phyloP scores from a whole-genome alignment of 2,329 filamentous ascomycete species.

The Arachnomyces sp. region DNA sequence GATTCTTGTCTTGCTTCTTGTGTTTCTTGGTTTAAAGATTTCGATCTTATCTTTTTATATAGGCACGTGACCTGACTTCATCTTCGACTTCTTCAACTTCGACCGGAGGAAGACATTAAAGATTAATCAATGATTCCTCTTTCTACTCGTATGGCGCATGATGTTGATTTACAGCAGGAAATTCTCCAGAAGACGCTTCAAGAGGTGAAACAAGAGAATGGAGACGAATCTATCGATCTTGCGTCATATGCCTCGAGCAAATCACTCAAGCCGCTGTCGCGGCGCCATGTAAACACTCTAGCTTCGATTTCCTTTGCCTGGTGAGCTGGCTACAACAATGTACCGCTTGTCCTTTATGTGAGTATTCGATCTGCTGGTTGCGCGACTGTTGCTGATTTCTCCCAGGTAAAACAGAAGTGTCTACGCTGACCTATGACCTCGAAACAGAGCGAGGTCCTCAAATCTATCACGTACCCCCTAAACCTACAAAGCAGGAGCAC shows the following conservation, averaged over 20 bases:
- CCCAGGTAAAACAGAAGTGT: conserved; percentile 44
- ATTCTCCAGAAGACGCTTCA: conserved; percentile 37
- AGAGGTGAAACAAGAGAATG: conserved; percentile 33
- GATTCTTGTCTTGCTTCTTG: too few relatives aligned
- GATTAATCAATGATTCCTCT: too few relatives aligned
- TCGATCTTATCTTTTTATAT: too few relatives aligned
- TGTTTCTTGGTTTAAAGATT: too few relatives aligned
- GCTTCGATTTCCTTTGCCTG: conserved; percentile 81
- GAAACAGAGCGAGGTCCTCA: conserved; percentile 46
- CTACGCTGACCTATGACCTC: conserved; percentile 58
- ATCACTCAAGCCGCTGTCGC: conserved; percentile 65
- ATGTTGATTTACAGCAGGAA: conserved; percentile 34
- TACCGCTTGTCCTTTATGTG: conserved; percentile 72
- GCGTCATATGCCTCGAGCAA: conserved; percentile 78
- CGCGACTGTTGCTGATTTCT: conserved; percentile 6
- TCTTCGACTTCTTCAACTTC: background rate
- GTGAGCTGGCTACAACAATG: conserved; percentile 70
- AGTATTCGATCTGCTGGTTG: conserved; percentile 21
- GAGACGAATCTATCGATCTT: conserved; percentile 41
- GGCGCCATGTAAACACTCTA: conserved; percentile 66
- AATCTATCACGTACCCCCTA: conserved; percentile 46
- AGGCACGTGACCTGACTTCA: background rate
- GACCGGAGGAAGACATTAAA: background rate
- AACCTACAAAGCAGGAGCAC: conserved; percentile 6
- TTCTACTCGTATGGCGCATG: conserved; percentile 25